Evolutionary conservation across 257 asterid genomes (phyloP).

Genomic region (Petrea volubilis): DNA sequence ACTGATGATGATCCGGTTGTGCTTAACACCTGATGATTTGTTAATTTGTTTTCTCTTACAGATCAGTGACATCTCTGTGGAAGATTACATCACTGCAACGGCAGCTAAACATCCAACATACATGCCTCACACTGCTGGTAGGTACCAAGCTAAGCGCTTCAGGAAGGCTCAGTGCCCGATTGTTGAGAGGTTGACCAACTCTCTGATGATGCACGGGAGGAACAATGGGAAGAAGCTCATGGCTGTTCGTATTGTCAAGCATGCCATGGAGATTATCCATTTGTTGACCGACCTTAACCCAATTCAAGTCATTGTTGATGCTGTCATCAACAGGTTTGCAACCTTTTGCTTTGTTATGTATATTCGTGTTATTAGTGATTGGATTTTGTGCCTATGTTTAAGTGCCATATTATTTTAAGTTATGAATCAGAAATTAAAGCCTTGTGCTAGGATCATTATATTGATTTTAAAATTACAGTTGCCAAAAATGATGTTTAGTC

Average conservation of each 20-base stretch:
- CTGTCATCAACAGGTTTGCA: slow-evolving; percentile 53
- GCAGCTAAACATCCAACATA: slow-evolving; percentile 65
- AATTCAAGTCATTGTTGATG: slow-evolving; percentile 58
- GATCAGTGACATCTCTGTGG: slow-evolving; percentile 49
- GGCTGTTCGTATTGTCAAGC: slow-evolving; percentile 55
- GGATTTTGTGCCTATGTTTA: not conserved
- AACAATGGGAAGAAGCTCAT: slow-evolving; percentile 61
- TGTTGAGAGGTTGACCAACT: slow-evolving; percentile 72
- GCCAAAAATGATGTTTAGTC: too few species aligned
- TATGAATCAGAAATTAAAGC: not conserved
- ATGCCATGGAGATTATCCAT: slow-evolving; percentile 68
- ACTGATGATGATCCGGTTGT: not conserved
- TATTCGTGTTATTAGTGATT: not conserved
- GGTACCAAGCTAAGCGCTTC: slow-evolving; percentile 78
- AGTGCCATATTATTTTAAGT: not conserved
- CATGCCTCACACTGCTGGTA: slow-evolving; percentile 79
- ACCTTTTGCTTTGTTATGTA: not conserved
- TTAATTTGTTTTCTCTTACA: not conserved
- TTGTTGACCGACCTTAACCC: slow-evolving; percentile 56
- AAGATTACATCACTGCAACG: slow-evolving; percentile 79
- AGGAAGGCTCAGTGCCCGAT: slow-evolving; percentile 93
- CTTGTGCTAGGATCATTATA: not conserved
- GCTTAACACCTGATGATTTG: not conserved
- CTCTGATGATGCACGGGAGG: slow-evolving; percentile 60
- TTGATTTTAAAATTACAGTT: not conserved